Base-by-base conservation (phyloP, 495 filamentous ascomycete species). In the Hypomontagnella submonticulosa region DNA sequence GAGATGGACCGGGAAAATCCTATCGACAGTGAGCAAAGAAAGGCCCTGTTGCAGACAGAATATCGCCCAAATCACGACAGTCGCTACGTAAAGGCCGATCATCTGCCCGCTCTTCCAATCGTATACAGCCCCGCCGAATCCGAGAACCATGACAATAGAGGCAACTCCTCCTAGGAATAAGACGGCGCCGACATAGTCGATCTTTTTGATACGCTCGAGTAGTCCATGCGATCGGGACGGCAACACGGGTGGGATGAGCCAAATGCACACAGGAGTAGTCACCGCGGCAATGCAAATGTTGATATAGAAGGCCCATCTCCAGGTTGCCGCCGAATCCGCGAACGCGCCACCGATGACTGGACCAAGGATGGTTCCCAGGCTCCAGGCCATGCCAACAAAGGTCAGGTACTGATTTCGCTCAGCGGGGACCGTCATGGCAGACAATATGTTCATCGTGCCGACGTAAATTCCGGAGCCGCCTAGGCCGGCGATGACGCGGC, bases 261-360 rank as follows among this genome's bases (percentile, higher is more conserved):
- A 27, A 27, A 27, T 27, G 23, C 23, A 27, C 23, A 27, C 23
- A 27, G 23, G 23, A 27, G 23, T 27, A 27, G 23, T 27, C 23
- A 27, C 23, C 6, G 57, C 87, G 2, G 81, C 84, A 33, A 90
- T 75, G 30, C 74, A 71, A 12, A 90, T 78, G 57, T 89, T 89
- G 68, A 90, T 85, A 70, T 89, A 90, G 67, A 90, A 89, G 1
- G 81, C 78, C 85, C 84, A 86, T 10, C 84, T 69, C 83, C 82
- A 86, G 4, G 73, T 78, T 6, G 23, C 23, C 8, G 76, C 76
- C 44, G 69, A 76, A 30, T 85, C 77, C 15, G 76, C 67, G 51
- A 89, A 85, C 5, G 80, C 82, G 13, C 84, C 87, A 3, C 87
- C 87, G 60, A 88, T 75, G 58, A 88, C 69, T 9, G 85, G 86